These are phyloP conservation scores for Chalara sp. DNA, from an alignment of 2,329 filamentous ascomycete genomes.

Conservation along the genomic window DNA sequence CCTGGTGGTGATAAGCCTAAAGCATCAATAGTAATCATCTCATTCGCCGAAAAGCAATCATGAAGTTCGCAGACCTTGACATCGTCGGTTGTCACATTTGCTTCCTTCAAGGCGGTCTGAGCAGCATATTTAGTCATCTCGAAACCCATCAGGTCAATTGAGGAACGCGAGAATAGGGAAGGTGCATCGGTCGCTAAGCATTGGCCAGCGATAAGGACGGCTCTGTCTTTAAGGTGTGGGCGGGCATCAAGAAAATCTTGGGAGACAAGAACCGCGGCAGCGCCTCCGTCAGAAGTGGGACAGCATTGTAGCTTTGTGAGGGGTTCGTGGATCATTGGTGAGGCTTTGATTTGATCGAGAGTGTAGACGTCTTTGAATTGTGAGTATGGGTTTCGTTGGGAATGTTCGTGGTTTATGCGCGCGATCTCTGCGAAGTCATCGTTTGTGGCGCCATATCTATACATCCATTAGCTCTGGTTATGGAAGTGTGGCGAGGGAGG, in stretches of 20 bases:
- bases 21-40: constrained; percentile 85
- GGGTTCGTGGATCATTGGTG: constrained; percentile 74
- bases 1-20: constrained; percentile 72
- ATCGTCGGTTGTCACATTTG: constrained; percentile 60
- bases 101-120: constrained; percentile 64
- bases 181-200: constrained; percentile 79
- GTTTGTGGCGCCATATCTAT: constrained; percentile 55
- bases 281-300: constrained; percentile 88
- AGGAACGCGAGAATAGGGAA: constrained; percentile 66
- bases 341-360: constrained; percentile 69
- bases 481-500: constrained; percentile 9
- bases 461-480: background rate
- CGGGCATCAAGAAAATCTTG: constrained; percentile 81
- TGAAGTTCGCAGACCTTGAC: constrained; percentile 86
- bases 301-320: constrained; percentile 98
- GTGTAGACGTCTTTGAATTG: constrained; percentile 94
- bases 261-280: constrained; percentile 82
- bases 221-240: constrained; percentile 74
- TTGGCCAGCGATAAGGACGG: constrained; percentile 86
- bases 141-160: constrained; percentile 86
- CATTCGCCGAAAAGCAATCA: constrained; percentile 94
- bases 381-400: constrained; percentile 90
- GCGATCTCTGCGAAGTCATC: constrained; percentile 95
- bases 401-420: constrained; percentile 88
- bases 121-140: constrained; percentile 74